Evolutionary conservation across 305 asterid species (phyloP), one percentile per base, ranked within the genome.

Genomic region (Ajuga reptans): DNA sequence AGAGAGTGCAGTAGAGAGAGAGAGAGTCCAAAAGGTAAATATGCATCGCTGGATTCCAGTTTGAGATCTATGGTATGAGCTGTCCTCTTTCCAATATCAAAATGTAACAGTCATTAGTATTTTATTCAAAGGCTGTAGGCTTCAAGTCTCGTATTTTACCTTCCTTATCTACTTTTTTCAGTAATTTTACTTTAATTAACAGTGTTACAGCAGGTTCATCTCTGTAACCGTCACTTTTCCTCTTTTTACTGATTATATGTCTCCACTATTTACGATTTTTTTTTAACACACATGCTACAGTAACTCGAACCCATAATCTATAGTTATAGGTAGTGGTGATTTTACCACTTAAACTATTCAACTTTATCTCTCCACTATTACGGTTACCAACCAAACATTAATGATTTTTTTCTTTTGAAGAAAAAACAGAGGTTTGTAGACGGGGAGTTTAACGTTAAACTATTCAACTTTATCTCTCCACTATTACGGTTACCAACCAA

Each of bases 1-100:
- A 50, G 33, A 41, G 69, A 61, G 66, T 69, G 56, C 16, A 67
- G 63, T 12, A 50, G 16, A 34, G 27, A 10, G 37, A 9, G 45
- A 17, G 64, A 43, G 66, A 21, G 61, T 34, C 5, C n/a, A 52
- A 71, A 66, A 74, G 61, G 71, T 51, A 12, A 68, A 41, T 2
- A 6, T 43, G 81, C 74, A 58, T 52, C 14, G 81, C 78, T 77
- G 81, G 75, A 62, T 17, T 77, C 67, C 58, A 37, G 75, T 68
- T 72, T 42, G 69, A 77, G 78, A 72, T 77, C 78, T 29, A 72
- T 60, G 67, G 5, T 11, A 42, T 72, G 72, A 77, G 72, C 67
- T 72, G 72, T 72, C 63, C 16, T 50, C 58, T 37, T n/a, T 56
- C 17, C 29, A 15, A 21, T 21, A 21, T 21, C 27, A 21, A 21